These are phyloP conservation scores for Calonectria pseudoreteaudii DNA, from an alignment of 2,329 filamentous ascomycete species.

Conservation along the genomic window DNA sequence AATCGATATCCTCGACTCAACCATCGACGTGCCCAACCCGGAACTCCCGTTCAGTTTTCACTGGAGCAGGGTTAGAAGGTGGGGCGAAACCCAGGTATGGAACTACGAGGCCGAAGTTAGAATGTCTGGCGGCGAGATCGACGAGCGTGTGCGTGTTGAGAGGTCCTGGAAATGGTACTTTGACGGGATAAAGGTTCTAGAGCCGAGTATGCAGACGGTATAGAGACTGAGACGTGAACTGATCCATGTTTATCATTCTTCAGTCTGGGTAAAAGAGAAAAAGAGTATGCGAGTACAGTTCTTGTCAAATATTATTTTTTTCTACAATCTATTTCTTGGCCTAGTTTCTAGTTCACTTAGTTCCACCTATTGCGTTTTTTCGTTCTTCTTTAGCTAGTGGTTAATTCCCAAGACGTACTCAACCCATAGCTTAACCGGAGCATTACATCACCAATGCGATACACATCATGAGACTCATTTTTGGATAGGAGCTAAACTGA, in stretches of 20 bases:
- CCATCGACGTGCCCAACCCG: not conserved
- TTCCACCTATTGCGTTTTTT: not conserved
- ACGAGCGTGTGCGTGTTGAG: not conserved
- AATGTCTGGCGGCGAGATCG: not conserved
- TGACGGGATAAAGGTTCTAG: not conserved
- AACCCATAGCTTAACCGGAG: too few relatives aligned
- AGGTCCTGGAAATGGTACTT: not conserved
- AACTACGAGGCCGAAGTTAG: not conserved
- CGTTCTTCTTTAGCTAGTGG: not conserved
- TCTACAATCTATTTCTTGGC: not conserved
- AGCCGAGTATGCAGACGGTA: not conserved
- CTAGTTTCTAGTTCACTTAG: not conserved
- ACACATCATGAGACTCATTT: too few relatives aligned
- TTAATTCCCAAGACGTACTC: not conserved
- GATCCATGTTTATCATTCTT: too few relatives aligned
- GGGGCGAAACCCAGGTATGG: not conserved
- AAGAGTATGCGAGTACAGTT: not conserved
- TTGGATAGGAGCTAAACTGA: too few relatives aligned
- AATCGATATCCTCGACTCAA: too few relatives aligned
- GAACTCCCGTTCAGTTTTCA: not conserved
- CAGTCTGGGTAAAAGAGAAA: too few relatives aligned
- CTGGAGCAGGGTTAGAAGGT: not conserved
- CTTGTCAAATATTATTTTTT: not conserved
- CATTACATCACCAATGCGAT: not conserved
- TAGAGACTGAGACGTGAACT: not conserved